phyloP scores from a whole-genome alignment of 31 red algal genomes.

The Odonthalia washingtoniensis region DNA sequence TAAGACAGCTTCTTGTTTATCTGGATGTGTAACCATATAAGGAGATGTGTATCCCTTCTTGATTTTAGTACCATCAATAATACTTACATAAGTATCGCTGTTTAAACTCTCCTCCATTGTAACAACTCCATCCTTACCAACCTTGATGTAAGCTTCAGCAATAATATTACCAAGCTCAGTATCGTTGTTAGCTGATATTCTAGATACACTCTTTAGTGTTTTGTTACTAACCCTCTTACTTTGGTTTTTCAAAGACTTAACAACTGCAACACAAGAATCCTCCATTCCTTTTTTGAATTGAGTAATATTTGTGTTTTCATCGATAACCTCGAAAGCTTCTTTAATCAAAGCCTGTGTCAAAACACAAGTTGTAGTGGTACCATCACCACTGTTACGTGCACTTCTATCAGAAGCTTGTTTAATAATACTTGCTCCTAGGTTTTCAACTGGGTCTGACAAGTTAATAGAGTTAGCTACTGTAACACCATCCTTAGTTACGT shows the following conservation, averaged over 20 bases:
- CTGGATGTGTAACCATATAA: slow-evolving; percentile 80
- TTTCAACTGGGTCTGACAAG: slow-evolving; percentile 81
- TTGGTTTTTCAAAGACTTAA: slow-evolving; percentile 46
- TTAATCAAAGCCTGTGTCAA: slow-evolving; percentile 55
- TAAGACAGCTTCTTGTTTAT: slow-evolving; percentile 56
- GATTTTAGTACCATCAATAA: slow-evolving; percentile 83
- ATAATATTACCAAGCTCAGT: slow-evolving; percentile 83
- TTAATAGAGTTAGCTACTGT: slow-evolving; percentile 94
- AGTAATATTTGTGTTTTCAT: slow-evolving; percentile 81
- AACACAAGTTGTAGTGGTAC: slow-evolving; percentile 94
- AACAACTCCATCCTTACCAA: slow-evolving; percentile 92
- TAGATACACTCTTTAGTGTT: slow-evolving; percentile 66
- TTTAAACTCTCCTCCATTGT: slow-evolving; percentile 82
- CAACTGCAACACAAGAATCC: slow-evolving; percentile 47
- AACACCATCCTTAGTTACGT: slow-evolving; percentile 97
- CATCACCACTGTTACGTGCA: slow-evolving; percentile 88
- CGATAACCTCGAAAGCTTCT: slow-evolving; percentile 81
- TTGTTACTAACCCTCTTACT: slow-evolving; percentile 29
- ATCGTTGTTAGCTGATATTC: slow-evolving; percentile 96
- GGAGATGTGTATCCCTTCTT: slow-evolving; percentile 84
- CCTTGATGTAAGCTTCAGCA: slow-evolving; percentile 94
- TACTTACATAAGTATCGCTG: slow-evolving; percentile 70
- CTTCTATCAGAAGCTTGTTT: slow-evolving; percentile 96
- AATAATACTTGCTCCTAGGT: slow-evolving; percentile 89
- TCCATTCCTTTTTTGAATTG: slow-evolving; percentile 88